Percentiles rank a stretch among this genome's conserved stretches.
Evolutionary conservation across 805 yeast genomes (phyloP).

Genomic region (Wickerhamomyces bisporus): DNA sequence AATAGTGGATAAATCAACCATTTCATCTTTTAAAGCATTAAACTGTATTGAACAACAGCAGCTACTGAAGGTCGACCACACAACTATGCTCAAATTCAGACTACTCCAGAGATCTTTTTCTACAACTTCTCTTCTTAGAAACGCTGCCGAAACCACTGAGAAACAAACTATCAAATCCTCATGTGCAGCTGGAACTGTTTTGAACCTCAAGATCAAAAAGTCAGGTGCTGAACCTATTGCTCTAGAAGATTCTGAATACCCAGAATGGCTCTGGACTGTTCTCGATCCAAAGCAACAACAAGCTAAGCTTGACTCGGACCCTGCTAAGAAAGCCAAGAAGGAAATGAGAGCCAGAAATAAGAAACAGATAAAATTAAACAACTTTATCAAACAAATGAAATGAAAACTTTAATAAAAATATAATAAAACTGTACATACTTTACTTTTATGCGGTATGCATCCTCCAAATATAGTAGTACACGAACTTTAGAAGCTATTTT

Average conservation of each 20-base stretch:
- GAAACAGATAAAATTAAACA: constrained; percentile 65
- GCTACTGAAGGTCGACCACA: no score
- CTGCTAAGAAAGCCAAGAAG: constrained; percentile 64
- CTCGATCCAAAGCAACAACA: constrained; percentile 63
- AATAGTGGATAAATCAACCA: no score
- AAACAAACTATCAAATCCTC: constrained; percentile 32
- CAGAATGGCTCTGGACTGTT: constrained; percentile 90
- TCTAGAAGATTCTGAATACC: constrained; percentile 81
- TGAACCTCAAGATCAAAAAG: constrained; percentile 70
- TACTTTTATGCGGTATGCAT: no score
- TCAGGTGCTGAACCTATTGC: constrained; percentile 88
- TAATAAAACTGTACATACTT: constrained; percentile 3
- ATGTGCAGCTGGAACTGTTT: constrained; percentile 66
- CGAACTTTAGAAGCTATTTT: no score
- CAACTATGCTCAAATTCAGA: constrained; percentile 1
- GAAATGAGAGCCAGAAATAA: constrained; percentile 65
- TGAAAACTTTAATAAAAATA: constrained; percentile 2
- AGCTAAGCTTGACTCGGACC: constrained; percentile 51
- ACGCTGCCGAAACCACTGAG: constrained; percentile 7
- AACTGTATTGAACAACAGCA: no score
- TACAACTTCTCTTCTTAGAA: constrained; percentile 12
- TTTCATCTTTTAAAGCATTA: no score
- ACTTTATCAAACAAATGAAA: constrained; percentile 56
- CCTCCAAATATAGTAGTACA: no score
- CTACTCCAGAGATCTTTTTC: constrained; percentile 8